Conservation (phyloP, 768 basidiomycete genomes). For the Termitomyces sp. region DNA sequence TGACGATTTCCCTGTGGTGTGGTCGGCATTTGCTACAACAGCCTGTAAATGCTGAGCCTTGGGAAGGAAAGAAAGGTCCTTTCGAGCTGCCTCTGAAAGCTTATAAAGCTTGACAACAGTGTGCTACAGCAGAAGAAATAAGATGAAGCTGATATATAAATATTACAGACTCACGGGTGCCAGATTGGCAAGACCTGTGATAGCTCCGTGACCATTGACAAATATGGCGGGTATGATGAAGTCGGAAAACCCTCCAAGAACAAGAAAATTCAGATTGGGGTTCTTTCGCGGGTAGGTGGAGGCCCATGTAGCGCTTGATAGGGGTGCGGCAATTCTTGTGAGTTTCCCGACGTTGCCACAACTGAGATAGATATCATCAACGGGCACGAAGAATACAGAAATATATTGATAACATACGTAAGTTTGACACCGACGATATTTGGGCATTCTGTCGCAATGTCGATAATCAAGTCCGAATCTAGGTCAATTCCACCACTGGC, state of each 20-base stretch:
- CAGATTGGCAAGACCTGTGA: constrained; percentile 84
- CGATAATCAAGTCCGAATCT: constrained; percentile 81
- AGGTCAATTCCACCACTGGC: constrained; percentile 88
- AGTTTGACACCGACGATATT: constrained; percentile 87
- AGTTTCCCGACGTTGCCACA: constrained; percentile 93
- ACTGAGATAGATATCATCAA: constrained; percentile 30
- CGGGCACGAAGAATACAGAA: not conserved
- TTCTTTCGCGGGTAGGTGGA: constrained; percentile 63
- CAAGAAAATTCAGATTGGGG: constrained; percentile 65
- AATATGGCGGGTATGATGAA: constrained; percentile 71
- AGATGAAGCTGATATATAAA: not conserved
- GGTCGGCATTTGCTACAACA: constrained; percentile 76
- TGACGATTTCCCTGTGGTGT: constrained; percentile 67
- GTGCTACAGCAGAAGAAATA: constrained; percentile 31
- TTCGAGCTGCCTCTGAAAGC: constrained; percentile 50
- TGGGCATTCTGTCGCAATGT: constrained; percentile 68
- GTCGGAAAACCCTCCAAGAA: constrained; percentile 83
- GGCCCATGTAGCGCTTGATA: constrained; percentile 52
- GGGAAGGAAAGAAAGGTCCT: constrained; percentile 49
- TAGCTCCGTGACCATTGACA: constrained; percentile 80
- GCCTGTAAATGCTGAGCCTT: constrained; percentile 76
- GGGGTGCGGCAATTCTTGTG: constrained; percentile 70
- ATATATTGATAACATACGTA: constrained; percentile 48
- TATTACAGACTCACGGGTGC: constrained; percentile 49
- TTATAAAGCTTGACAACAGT: constrained; percentile 57